Base-by-base conservation (phyloP, 1,284 basidiomycete genomes). In the Marasmius oreades region DNA sequence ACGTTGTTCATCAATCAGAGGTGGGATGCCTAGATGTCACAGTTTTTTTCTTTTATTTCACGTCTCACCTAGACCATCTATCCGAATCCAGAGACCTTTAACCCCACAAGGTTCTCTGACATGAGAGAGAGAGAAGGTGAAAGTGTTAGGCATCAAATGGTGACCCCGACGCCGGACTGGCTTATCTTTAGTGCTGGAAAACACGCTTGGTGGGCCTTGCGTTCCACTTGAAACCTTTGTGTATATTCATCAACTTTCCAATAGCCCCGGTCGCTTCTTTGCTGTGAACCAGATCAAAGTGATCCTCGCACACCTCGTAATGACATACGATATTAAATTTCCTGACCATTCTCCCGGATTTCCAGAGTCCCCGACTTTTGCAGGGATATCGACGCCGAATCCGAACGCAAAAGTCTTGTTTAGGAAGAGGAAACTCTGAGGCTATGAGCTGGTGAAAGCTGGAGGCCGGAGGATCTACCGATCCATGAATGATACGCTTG, bases 221-320 rank as follows among this genome's bases (percentile, higher is more conserved):
- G 24, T 45, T 23, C 22, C 24, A 20, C 44, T 3, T 23, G 20
- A 3, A 24, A n/a, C 20, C 11, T 24, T 45, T 12, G 20, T 12
- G 24, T 11, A 7, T 23, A 14, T 11, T 45, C 5, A n/a, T 42
- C 6, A 6, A 4, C 39, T n/a, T n/a, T 42, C 39, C 24, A 5
- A 31, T 42, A 74, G 76, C 56, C 77, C 78, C 3, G 77, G 77
- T 1, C 66, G 77, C 3, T 79, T 76, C 68, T 77, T 79, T 61
- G 77, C 75, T 0, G 70, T 68, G 18, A 72, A 67, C 52, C 71
- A 73, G 61, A 58, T 78, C 24, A 79, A 79, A 63, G 61, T 66
- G 1, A 71, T 78, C 64, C 57, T 79, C 31, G 73, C 72, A 5
- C 65, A 75, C 56, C 55, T 78, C 11, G 55, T 79, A 7, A 20